Base-by-base conservation (phyloP, 768 basidiomycete genomes). In the Kwoniella pini region DNA sequence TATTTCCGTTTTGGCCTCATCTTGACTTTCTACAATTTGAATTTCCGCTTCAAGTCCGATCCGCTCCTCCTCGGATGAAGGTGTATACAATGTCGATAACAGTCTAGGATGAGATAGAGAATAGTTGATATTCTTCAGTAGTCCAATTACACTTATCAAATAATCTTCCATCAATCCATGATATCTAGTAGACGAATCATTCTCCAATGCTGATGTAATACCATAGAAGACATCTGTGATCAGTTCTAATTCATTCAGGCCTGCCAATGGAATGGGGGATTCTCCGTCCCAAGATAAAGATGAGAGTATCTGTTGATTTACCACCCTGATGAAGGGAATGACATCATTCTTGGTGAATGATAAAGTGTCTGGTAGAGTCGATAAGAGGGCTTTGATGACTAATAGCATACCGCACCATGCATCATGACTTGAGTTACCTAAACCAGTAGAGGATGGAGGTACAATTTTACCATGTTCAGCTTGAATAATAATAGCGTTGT, bases 31-130 rank as follows among this genome's bases (percentile, higher is more conserved):
- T 7, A 68, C 26, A 24, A 24, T 11, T 30, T 54, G 57, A 11
- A 72, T 42, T 49, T 75, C 73, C 24, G 50, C 86, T 68, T 92
- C 88, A 48, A 90, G 81, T 49, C 82, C 81, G 0, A 79, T 78
- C 6, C 88, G 84, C 68, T 95, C 93, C 11, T 91, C 90, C 1
- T 83, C 74, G 0, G 88, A 88, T 13, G 89, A 82, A 5, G 91
- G 87, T 59, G 94, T 90, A 67, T 94, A 81, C 26, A 90, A 81
- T 65, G 87, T 87, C 1, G 88, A 86, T 12, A 96, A 83, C 68
- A 92, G 88, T 70, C 93, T 89, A 6, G 93, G 93, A 77, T 97
- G 93, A 0, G 90, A 88, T 46, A 95, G 82, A 0, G 90, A 89
- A 65, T 93, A 92, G 77, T 92, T 93, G 63, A 96, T 79, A 65